phyloP scores from a whole-genome alignment of 371 early-diverging fungal species.

The Mortierella sp. region DNA sequence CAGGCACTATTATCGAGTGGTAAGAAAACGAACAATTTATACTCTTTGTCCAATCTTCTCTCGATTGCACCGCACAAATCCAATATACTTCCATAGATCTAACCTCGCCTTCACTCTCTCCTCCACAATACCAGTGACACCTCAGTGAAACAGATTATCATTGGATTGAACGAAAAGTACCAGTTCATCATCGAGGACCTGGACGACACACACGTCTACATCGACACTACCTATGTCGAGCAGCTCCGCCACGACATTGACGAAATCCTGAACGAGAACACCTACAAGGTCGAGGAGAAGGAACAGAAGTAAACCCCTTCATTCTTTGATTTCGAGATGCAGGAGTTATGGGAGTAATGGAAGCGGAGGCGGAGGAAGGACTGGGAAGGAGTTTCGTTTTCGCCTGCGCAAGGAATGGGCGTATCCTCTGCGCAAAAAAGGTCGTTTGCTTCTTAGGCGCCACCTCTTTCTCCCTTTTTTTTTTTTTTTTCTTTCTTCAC shows the following conservation, averaged over 20 bases:
- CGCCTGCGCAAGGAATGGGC: too few species aligned
- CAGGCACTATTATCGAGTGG: conserved; percentile 10
- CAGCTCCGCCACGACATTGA: conserved; percentile 79
- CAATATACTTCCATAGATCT: not conserved
- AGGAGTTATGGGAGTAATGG: not conserved
- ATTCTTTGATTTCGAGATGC: not conserved
- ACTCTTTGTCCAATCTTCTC: not conserved
- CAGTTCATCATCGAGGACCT: conserved; percentile 90
- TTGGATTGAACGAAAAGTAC: conserved; percentile 77
- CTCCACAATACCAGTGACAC: conserved; percentile 71
- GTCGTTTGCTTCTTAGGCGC: too few species aligned
- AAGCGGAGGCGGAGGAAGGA: not conserved
- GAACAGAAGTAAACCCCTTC: not conserved
- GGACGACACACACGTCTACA: conserved; percentile 89
- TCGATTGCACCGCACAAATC: not conserved
- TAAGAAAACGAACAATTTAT: not conserved
- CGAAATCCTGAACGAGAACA: conserved; percentile 83
- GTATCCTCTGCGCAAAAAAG: too few species aligned
- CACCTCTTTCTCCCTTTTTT: too few species aligned
- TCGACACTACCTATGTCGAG: conserved; percentile 76
- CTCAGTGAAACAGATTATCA: conserved; percentile 86
- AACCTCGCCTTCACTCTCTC: not conserved
- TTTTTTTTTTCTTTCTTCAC: too few species aligned
- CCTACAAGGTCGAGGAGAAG: conserved; percentile 67
- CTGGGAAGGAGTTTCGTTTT: too few species aligned